Evolutionary conservation across 2,329 filamentous ascomycete genomes (phyloP).

Genomic region (Trichoderma atrobrunneum): DNA sequence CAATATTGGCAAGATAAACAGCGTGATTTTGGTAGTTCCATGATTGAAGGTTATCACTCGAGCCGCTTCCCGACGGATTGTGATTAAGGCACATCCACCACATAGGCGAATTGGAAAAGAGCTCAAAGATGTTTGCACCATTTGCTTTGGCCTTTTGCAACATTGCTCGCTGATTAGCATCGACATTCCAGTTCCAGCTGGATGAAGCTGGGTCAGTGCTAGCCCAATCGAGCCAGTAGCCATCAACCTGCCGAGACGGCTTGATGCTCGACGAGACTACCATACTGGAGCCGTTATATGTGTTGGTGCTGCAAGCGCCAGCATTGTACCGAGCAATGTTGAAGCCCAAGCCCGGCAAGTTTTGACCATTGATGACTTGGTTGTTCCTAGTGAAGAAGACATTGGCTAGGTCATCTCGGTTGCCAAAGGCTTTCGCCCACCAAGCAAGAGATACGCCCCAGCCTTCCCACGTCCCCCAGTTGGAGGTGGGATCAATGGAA

Average conservation of each 20-base stretch:
- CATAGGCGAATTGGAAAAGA: neutral
- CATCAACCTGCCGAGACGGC: slow-evolving; percentile 4
- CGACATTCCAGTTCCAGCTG: slow-evolving; percentile 6
- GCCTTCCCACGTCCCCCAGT: slow-evolving; percentile 11
- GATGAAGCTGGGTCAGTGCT: neutral
- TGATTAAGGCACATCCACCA: neutral
- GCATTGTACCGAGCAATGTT: slow-evolving; percentile 8
- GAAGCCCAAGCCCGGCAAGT: neutral
- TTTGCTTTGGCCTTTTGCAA: neutral
- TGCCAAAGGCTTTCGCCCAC: slow-evolving; percentile 12
- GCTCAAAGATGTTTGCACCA: neutral
- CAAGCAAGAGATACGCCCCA: slow-evolving; percentile 13
- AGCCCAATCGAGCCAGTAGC: slow-evolving; percentile 4
- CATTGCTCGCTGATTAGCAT: neutral
- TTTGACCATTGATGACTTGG: slow-evolving; percentile 6
- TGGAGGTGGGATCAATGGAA: neutral
- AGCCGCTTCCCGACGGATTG: neutral
- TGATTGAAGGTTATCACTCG: neutral
- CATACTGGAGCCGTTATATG: neutral
- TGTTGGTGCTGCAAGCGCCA: neutral
- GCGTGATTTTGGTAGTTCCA: neutral
- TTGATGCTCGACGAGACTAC: slow-evolving; percentile 3
- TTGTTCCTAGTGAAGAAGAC: neutral
- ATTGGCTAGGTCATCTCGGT: neutral
- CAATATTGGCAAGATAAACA: slow-evolving; percentile 4